Conservation (phyloP, 495 filamentous ascomycete species). For the Trichoderma erinaceum region DNA sequence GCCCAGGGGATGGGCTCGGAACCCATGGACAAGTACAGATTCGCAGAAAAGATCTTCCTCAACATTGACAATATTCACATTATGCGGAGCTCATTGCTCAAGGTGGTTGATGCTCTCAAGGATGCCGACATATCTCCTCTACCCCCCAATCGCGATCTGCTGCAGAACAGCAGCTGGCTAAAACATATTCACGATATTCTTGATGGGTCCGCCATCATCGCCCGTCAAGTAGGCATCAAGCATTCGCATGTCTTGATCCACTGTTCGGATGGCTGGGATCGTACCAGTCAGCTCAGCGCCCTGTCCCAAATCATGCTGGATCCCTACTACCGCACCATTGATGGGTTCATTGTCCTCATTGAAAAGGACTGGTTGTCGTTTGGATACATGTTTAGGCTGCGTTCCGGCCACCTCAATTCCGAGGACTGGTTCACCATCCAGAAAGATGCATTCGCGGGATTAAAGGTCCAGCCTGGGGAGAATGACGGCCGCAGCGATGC, state of each 20-base stretch:
- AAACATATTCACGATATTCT: constrained; percentile 83
- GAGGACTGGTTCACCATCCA: constrained; percentile 95
- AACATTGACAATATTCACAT: constrained; percentile 99
- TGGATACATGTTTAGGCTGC: constrained; percentile 92
- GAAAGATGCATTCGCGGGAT: constrained; percentile 55
- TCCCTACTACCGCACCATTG: constrained; percentile 90
- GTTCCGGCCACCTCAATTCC: constrained; percentile 75
- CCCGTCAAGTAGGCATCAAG: constrained; percentile 80
- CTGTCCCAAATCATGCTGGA: constrained; percentile 90
- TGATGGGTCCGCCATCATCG: constrained; percentile 77
- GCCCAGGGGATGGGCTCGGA: constrained; percentile 89
- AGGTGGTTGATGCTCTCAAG: constrained; percentile 84
- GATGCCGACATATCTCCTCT: constrained; percentile 84
- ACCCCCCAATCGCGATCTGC: constrained; percentile 73
- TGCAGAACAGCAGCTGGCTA: constrained; percentile 82
- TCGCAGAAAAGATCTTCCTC: constrained; percentile 87
- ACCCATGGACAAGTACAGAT: constrained; percentile 96
- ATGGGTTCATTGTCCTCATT: constrained; percentile 90
- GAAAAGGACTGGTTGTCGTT: constrained; percentile 99
- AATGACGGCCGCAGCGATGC: constrained; percentile 61
- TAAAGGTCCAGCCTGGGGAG: constrained; percentile 47
- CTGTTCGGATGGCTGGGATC: constrained; percentile 98
- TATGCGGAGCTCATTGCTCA: constrained; percentile 87
- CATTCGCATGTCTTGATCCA: constrained; percentile 95
- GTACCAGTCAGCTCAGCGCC: constrained; percentile 93